Evolutionary conservation across 1,284 basidiomycete species (phyloP), one percentile per base, ranked within the genome.

Genomic region (Porphyrellus sp.): DNA sequence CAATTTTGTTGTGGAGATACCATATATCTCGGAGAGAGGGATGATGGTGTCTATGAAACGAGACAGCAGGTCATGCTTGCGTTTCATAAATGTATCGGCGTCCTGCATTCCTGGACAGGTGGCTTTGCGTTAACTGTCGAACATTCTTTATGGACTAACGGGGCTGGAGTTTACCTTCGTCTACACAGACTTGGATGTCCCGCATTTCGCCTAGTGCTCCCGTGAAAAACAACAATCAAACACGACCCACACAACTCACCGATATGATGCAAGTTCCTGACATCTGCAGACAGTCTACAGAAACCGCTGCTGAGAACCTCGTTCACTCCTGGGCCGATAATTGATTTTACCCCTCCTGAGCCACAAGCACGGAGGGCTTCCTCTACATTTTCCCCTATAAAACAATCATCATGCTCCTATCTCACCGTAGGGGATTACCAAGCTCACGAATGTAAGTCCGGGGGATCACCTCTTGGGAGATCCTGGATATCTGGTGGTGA

Each of bases 371-470:
- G 3, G 13, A 51, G 7, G 18, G 45, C 45, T 12, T 25, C 27
- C 30, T 39, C 30, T 6, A 48, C 49, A 21, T 21, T 51, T 2
- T 31, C 3, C n/a, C 44, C 49, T 51, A 21, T 23, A 7, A 38
- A 31, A 12, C 16, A 21, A 24, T 39, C 12, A 34, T 7, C 11
- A 0, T 7, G 11, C 11, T 31, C 11, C 30, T n/a, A n/a, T 25
- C 24, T 20, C 12, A 21, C 25, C 5, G 23, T 18, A 18, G 15
- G 4, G 9, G 12, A 1, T 25, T 11, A 5, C 16, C 3, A 31
- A 4, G 24, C 49, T 51, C 43, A 51, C 43, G 28, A 20, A 51
- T 48, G 11, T 51, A 15, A 18, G 2, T 25, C 28, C 39, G 49
- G 5, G 43, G n/a, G 13, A 51, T 33, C 23, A 31, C 45, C 11